Evolutionary conservation across 139 green algal genomes (phyloP), one percentile per base, ranked within the genome.

Genomic region (Zygnema circumcarinatum): DNA sequence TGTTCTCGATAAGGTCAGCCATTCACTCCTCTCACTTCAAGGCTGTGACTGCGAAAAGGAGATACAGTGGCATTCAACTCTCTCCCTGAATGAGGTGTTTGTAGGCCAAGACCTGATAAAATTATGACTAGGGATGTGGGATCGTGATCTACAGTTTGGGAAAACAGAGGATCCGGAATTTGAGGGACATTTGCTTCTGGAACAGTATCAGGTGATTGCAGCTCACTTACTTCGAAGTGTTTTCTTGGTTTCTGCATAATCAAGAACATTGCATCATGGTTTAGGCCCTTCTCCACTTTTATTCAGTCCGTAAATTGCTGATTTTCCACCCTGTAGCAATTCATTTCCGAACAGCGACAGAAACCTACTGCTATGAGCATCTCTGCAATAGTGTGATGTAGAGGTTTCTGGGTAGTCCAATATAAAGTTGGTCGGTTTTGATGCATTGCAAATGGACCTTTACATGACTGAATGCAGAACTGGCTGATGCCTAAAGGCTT

Each of bases 111-210:
- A 31, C 25, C 56, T 72, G 56, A 29, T 72, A 72, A 29, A 29
- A 31, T 72, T 72, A 31, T 25, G 25, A 72, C 29, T n/a, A n/a
- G n/a, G n/a, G n/a, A n/a, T n/a, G n/a, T n/a, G 47, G 7, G 47
- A 25, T 62, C 16, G 47, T 62, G 47, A 16, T 16, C 29, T 78
- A 32, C 75, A 87, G 86, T 92, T 92, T 62, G 88, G 42, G 16
- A 41, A 74, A 22, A 74, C 69, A 29, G 76, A 87, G 40, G 89
- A 92, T 69, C 89, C 89, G 21, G 78, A 92, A 29, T 92, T 83
- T 67, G 89, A 92, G 47, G 88, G 89, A 33, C 89, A 92, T 42
- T 36, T 90, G 38, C 88, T 92, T 38, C 79, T 92, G 68, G 87
- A 91, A 56, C 87, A 91, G 31, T 91, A 91, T 79, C 86, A 90